Conservation (phyloP, 2,329 filamentous ascomycete species). For the Coniochaeta sp. region DNA sequence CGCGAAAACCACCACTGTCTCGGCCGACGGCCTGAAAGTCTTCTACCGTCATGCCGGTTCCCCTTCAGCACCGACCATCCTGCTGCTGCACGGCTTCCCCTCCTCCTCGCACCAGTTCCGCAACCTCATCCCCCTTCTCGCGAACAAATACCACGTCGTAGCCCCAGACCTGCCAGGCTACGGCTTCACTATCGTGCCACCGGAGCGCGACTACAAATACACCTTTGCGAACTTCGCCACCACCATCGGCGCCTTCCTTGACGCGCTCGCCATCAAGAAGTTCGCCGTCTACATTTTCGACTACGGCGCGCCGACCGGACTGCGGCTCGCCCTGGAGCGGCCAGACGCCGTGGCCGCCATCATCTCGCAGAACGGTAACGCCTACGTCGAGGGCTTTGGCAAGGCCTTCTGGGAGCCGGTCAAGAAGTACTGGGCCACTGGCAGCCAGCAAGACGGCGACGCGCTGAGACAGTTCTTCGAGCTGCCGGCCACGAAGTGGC, state of each 20-base stretch:
- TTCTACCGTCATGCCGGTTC: constrained; percentile 32
- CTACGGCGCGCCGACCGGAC: constrained; percentile 50
- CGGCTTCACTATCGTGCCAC: constrained; percentile 45
- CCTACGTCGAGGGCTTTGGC: constrained; percentile 48
- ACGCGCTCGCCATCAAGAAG: constrained; percentile 33
- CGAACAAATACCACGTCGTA: constrained; percentile 31
- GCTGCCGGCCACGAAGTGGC: constrained; percentile 30
- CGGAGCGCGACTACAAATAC: constrained; percentile 35
- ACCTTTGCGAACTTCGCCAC: constrained; percentile 44
- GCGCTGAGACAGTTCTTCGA: constrained; percentile 25
- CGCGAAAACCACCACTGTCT: constrained; percentile 12
- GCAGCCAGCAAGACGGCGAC: constrained; percentile 24
- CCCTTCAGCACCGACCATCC: constrained; percentile 23
- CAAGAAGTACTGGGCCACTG: constrained; percentile 34
- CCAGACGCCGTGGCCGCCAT: constrained; percentile 42
- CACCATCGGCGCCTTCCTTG: constrained; percentile 40
- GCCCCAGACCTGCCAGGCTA: constrained; percentile 55
- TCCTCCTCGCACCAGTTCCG: constrained; percentile 35
- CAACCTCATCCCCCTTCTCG: constrained; percentile 34
- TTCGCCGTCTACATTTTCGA: constrained; percentile 56
- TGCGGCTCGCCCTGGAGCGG: constrained; percentile 43
- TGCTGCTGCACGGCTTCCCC: constrained; percentile 39
- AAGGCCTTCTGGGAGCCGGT: constrained; percentile 41
- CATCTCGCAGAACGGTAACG: constrained; percentile 54
- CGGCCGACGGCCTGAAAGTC: constrained; percentile 26